phyloP scores from a whole-genome alignment of 108 stramenopile genomes.

The Stephanodiscus triporus region DNA sequence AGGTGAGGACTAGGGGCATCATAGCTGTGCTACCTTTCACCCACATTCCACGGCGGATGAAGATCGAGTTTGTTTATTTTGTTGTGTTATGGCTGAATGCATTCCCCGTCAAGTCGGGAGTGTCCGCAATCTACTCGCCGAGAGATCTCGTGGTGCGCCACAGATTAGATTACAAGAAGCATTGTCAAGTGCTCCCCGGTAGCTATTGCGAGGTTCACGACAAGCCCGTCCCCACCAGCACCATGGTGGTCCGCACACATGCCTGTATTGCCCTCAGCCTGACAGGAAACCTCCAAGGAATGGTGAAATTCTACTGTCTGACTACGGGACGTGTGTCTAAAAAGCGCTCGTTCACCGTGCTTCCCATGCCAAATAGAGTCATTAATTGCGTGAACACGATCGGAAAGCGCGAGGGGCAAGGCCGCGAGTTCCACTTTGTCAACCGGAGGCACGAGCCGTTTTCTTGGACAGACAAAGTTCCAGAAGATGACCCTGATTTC shows the following conservation, averaged over 20 bases:
- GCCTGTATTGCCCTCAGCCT: not conserved
- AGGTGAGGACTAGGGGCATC: slow-evolving; percentile 22
- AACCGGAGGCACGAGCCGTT: not conserved
- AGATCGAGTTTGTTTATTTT: not conserved
- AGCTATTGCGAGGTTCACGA: too few relatives aligned
- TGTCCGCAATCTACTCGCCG: too few relatives aligned
- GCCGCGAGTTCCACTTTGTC: not conserved
- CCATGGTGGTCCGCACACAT: not conserved
- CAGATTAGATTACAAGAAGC: too few relatives aligned
- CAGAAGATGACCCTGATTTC: too few relatives aligned
- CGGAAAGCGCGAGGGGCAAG: not conserved
- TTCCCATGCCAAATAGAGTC: too few relatives aligned
- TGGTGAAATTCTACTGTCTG: too few relatives aligned
- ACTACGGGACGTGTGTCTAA: too few relatives aligned
- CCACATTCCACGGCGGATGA: not conserved
- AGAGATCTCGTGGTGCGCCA: not conserved
- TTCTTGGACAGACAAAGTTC: too few relatives aligned
- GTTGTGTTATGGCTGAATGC: not conserved
- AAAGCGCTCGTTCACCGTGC: too few relatives aligned
- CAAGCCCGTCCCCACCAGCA: slow-evolving; percentile 22
- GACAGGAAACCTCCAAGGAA: not conserved
- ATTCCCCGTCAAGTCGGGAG: too few relatives aligned
- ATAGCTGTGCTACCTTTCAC: slow-evolving; percentile 20
- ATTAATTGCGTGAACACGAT: too few relatives aligned
- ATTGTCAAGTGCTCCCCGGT: too few relatives aligned